Percentiles rank a stretch among this genome's conserved stretches.
These are phyloP conservation scores for Lentinula sp. DNA, from an alignment of 768 basidiomycete genomes.

Conservation along the genomic window DNA sequence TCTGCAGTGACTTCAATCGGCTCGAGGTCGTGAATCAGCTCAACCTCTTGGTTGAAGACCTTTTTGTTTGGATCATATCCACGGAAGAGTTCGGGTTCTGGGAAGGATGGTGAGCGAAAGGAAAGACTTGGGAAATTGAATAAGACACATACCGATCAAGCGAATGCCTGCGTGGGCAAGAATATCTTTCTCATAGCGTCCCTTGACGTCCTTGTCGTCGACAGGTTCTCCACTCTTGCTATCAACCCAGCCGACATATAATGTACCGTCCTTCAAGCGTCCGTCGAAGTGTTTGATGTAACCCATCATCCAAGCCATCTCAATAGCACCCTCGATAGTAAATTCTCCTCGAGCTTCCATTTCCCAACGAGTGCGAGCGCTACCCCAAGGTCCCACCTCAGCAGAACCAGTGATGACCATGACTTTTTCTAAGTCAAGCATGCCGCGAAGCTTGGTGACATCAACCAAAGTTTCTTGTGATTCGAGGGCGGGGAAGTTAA, in stretches of 20 bases:
- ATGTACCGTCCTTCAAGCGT: conserved; percentile 84
- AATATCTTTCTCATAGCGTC: conserved; percentile 93
- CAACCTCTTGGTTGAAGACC: conserved; percentile 94
- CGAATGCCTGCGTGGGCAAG: conserved; percentile 88
- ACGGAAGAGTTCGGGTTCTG: conserved; percentile 96
- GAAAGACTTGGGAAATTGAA: background rate
- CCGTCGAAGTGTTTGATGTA: conserved; percentile 99
- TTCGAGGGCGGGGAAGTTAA: conserved; percentile 88
- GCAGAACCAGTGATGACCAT: conserved; percentile 95
- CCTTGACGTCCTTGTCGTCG: conserved; percentile 95
- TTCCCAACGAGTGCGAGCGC: conserved; percentile 97
- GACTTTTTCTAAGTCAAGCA: conserved; percentile 95
- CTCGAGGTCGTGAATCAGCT: conserved; percentile 94
- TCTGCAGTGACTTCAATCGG: conserved; percentile 88
- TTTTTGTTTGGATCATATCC: conserved; percentile 99
- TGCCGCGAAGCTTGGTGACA: conserved; percentile 72
- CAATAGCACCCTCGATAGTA: conserved; percentile 96
- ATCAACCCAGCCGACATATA: conserved; percentile 98
- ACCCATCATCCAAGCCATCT: conserved; percentile 99
- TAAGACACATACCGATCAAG: conserved; percentile 69
- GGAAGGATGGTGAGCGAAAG: conserved; percentile 6
- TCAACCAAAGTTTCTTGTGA: conserved; percentile 61
- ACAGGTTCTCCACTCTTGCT: conserved; percentile 89
- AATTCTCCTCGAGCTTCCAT: conserved; percentile 98
- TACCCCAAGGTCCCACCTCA: conserved; percentile 98